Percentiles rank a stretch among this genome's conserved stretches.
phyloP scores from a whole-genome alignment of 495 filamentous ascomycete genomes.

The Penicillium daleae region DNA sequence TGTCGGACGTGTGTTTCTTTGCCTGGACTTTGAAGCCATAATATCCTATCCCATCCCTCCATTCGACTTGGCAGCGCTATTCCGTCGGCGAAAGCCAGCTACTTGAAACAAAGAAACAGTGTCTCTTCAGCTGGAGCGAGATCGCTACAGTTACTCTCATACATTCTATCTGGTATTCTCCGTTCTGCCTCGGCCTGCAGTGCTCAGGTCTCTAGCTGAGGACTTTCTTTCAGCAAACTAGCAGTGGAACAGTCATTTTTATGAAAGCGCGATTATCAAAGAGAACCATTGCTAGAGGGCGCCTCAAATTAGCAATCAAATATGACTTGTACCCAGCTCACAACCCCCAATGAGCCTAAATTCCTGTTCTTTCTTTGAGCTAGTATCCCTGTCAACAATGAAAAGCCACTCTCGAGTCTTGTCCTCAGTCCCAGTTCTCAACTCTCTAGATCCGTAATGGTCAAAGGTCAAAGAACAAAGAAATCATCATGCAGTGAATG shows the following conservation, averaged over 20 bases:
- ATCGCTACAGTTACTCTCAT: not conserved
- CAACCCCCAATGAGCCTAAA: not conserved
- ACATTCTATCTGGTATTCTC: not conserved
- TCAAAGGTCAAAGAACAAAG: not conserved
- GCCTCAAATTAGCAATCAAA: not conserved
- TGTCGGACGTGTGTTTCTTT: slow-evolving; percentile 2
- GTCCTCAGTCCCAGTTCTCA: not conserved
- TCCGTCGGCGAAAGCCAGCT: not conserved
- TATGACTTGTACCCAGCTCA: not conserved
- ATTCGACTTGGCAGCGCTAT: not conserved
- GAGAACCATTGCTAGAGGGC: not conserved
- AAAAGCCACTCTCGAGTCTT: not conserved
- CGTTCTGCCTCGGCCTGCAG: not conserved
- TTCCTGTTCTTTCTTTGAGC: not conserved
- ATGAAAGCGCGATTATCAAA: not conserved
- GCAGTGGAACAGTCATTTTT: not conserved
- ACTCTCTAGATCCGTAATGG: not conserved
- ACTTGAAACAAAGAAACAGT: not conserved
- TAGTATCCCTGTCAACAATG: not conserved
- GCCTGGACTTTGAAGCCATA: not conserved
- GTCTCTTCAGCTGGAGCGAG: too few relatives aligned
- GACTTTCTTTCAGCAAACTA: not conserved
- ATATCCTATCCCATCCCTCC: not conserved
- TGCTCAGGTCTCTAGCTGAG: not conserved
- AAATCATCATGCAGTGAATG: not conserved